Evolutionary conservation across 345 rosid species (phyloP).

Genomic region (Populus ilicifolia): DNA sequence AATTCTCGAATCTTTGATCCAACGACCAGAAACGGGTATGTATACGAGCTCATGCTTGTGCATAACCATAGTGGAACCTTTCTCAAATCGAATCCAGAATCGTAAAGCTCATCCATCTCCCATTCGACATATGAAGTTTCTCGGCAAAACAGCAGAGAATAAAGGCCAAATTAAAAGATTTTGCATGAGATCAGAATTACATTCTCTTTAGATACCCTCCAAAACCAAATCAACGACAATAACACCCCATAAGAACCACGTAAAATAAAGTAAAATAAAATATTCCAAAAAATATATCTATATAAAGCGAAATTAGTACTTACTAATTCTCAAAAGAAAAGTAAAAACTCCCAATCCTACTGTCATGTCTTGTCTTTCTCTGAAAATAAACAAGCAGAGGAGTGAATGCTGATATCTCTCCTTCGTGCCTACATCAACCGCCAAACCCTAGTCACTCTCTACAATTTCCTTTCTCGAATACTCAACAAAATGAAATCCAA

Average conservation of each 20-base stretch:
- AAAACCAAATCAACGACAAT: background rate
- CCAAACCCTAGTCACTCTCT: background rate
- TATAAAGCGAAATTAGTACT: too few relatives aligned
- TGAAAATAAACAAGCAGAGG: background rate
- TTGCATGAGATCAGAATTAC: background rate
- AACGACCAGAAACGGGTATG: background rate
- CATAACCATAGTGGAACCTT: background rate
- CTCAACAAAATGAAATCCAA: background rate
- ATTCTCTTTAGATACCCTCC: background rate
- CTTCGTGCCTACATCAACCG: background rate
- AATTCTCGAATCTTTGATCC: too few relatives aligned
- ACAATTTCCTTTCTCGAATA: conserved; percentile 11
- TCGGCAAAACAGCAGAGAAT: background rate
- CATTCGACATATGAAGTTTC: background rate
- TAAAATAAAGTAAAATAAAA: too few relatives aligned
- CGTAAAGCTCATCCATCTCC: background rate
- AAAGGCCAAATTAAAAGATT: too few relatives aligned
- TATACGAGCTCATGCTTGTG: background rate
- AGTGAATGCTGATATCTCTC: background rate
- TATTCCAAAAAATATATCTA: too few relatives aligned
- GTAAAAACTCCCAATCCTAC: too few relatives aligned
- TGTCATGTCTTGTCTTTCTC: background rate
- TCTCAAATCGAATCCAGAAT: background rate
- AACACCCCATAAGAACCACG: background rate
- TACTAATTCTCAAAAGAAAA: too few relatives aligned